phyloP scores from a whole-genome alignment of 2,329 filamentous ascomycete species.

The Xylariales sp. region DNA sequence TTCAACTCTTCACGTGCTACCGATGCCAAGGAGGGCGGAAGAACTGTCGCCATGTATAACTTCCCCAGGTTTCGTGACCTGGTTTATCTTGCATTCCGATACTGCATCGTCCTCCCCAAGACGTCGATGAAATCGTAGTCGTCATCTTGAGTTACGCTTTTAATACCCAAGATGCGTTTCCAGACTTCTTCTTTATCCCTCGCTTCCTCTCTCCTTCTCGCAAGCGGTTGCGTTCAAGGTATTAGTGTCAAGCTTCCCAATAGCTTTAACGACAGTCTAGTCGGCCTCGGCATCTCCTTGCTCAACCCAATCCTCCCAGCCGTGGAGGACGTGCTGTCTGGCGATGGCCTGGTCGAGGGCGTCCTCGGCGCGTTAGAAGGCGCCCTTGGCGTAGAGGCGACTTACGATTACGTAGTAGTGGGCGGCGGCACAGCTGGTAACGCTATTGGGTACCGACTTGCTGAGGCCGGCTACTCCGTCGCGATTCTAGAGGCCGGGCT shows the following conservation, averaged over 20 bases:
- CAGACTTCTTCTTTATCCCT: neutral
- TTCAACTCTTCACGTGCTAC: no score
- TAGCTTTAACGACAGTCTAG: neutral
- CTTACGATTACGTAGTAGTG: conserved; percentile 23
- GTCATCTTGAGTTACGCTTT: conserved; percentile 7
- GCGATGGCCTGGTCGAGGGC: conserved; percentile 9
- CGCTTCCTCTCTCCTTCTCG: conserved; percentile 3
- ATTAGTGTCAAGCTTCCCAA: neutral
- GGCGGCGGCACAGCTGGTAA: conserved; percentile 36
- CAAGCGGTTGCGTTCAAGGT: neutral
- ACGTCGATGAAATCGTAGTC: no score
- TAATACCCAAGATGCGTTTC: conserved; percentile 4
- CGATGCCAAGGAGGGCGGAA: no score
- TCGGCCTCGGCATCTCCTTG: conserved; percentile 11
- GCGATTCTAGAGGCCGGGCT: conserved; percentile 35
- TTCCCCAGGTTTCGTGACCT: no score
- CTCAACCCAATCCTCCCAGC: conserved; percentile 7
- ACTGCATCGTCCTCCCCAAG: no score
- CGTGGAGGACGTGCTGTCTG: conserved; percentile 6
- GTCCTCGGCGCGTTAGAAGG: conserved; percentile 7
- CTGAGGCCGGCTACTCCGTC: conserved; percentile 21
- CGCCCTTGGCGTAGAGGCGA: conserved; percentile 8
- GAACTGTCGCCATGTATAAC: no score
- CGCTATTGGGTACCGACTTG: conserved; percentile 28
- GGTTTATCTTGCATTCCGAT: no score